Evolutionary conservation across 2,329 filamentous ascomycete species (phyloP), one percentile per base, ranked within the genome.

Genomic region (Chrysosporium queenslandicum): DNA sequence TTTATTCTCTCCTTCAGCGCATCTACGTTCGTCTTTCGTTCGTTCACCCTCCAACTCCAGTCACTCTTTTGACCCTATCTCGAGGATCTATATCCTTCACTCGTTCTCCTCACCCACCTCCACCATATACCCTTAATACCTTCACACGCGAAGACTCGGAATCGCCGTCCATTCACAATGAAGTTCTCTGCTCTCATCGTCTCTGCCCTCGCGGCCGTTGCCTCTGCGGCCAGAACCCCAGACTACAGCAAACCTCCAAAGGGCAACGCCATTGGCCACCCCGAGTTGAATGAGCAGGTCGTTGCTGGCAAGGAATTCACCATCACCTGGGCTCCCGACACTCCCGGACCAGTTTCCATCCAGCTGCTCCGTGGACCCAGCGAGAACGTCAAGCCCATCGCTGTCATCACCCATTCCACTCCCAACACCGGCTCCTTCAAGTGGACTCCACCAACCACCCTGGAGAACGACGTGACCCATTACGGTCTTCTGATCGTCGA

Each of bases 401-500:
- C 69, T 59, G 69, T 76, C 54, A 72, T 80, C 57, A 74, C 72
- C 55, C 74, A 79, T 64, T 63, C 66, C 57, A 77, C 79, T 65
- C 57, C 65, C 61, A 83, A 83, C 75, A 71, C 64, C 54, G 81
- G 80, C 55, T 63, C 60, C 57, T 82, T 71, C 71, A 45, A 57
- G 53, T 83, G 79, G 79, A 78, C 74, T 40, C 77, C 77, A 39
- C 60, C 69, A 55, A 64, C 71, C 51, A 57, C 63, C 39, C 74
- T 82, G 55, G 69, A 72, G 60, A 63, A 63, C 56, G 74, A 77
- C 56, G 63, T 63, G 57, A 73, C 71, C 59, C 75, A 72, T 67
- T 83, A 82, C 68, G 80, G 80, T 56, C 70, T 83, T 62, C 73
- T 81, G 64, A 67, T 84, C 60, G 77, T 83, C 59, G 78, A 77